A percentile compares a stretch with the other conserved stretches of the same genome.
phyloP scores from a whole-genome alignment of 2,329 filamentous ascomycete genomes.

The Talaromyces sp. region DNA sequence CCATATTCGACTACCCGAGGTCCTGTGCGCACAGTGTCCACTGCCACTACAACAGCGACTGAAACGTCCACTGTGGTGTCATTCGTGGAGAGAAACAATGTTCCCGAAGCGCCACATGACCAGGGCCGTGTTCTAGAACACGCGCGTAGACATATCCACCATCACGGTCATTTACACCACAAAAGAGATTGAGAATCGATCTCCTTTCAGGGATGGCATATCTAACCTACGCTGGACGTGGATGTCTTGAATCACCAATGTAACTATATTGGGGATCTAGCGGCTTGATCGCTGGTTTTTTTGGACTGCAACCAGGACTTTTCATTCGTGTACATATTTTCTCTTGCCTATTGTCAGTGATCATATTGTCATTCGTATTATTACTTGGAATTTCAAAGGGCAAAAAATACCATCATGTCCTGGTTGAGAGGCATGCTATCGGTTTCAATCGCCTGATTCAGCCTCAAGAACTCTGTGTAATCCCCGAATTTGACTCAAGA shows the following conservation, averaged over 20 bases:
- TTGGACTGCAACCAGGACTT: slow-evolving; percentile 8
- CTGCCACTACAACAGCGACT: slow-evolving; percentile 25
- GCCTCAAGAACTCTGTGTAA: background rate
- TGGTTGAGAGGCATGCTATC: background rate
- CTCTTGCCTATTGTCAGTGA: background rate
- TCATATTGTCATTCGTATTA: background rate
- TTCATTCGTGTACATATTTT: slow-evolving; percentile 23
- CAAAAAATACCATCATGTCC: background rate
- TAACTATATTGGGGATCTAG: slow-evolving; percentile 5
- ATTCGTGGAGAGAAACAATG: slow-evolving; percentile 19
- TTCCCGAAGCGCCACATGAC: slow-evolving; percentile 22
- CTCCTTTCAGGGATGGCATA: background rate
- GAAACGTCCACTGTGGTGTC: slow-evolving; percentile 29
- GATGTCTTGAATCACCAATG: background rate
- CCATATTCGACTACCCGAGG: slow-evolving; percentile 31
- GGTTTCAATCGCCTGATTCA: background rate
- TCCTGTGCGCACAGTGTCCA: slow-evolving; percentile 26
- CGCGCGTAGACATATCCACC: slow-evolving; percentile 28
- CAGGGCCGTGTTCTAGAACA: slow-evolving; percentile 25
- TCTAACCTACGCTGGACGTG: slow-evolving; percentile 14
- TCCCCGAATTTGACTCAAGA: background rate
- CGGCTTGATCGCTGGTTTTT: slow-evolving; percentile 3
- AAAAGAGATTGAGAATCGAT: slow-evolving; percentile 4
- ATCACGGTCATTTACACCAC: slow-evolving; percentile 16
- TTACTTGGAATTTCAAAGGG: background rate